phyloP scores from a whole-genome alignment of 2,329 filamentous ascomycete species.

The Tolypocladium ophioglossoides region DNA sequence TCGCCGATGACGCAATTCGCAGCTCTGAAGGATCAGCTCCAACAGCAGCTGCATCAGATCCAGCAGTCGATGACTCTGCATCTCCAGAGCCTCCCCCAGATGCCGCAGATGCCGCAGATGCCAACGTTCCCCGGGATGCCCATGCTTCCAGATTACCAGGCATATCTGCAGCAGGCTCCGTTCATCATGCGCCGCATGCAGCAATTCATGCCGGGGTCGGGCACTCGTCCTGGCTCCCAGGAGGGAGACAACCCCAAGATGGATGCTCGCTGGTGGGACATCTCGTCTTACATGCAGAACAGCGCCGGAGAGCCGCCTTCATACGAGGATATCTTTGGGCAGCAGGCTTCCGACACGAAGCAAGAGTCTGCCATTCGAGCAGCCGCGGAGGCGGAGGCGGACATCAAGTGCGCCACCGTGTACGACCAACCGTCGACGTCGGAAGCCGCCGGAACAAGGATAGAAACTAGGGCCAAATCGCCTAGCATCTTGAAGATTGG shows the following conservation, averaged over 20 bases:
- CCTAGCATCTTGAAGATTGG: slow-evolving; percentile 45
- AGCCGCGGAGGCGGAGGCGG: slow-evolving; percentile 46
- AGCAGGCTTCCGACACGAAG: slow-evolving; percentile 42
- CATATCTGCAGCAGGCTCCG: slow-evolving; percentile 45
- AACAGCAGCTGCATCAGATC: slow-evolving; percentile 64
- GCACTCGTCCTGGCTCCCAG: slow-evolving; percentile 37
- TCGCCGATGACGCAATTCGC: slow-evolving; percentile 53
- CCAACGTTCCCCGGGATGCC: slow-evolving; percentile 46
- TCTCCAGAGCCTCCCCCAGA: slow-evolving; percentile 49
- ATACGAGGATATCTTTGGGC: slow-evolving; percentile 70
- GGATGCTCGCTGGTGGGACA: slow-evolving; percentile 57
- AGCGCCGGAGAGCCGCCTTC: slow-evolving; percentile 53
- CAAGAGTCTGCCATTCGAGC: slow-evolving; percentile 47
- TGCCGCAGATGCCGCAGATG: slow-evolving; percentile 37
- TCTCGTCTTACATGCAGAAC: slow-evolving; percentile 43
- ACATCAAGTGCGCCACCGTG: slow-evolving; percentile 42
- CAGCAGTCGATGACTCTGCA: slow-evolving; percentile 60
- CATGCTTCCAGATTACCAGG: slow-evolving; percentile 61
- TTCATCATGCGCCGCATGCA: slow-evolving; percentile 65
- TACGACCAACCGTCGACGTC: slow-evolving; percentile 32
- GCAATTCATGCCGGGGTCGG: slow-evolving; percentile 56
- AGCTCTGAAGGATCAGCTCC: slow-evolving; percentile 63
- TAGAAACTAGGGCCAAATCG: slow-evolving; percentile 28
- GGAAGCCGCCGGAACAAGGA: slow-evolving; percentile 16
- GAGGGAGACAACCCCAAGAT: slow-evolving; percentile 28